Evolutionary conservation across 2,329 filamentous ascomycete species (phyloP).

Genomic region (Epichloe aotearoae): DNA sequence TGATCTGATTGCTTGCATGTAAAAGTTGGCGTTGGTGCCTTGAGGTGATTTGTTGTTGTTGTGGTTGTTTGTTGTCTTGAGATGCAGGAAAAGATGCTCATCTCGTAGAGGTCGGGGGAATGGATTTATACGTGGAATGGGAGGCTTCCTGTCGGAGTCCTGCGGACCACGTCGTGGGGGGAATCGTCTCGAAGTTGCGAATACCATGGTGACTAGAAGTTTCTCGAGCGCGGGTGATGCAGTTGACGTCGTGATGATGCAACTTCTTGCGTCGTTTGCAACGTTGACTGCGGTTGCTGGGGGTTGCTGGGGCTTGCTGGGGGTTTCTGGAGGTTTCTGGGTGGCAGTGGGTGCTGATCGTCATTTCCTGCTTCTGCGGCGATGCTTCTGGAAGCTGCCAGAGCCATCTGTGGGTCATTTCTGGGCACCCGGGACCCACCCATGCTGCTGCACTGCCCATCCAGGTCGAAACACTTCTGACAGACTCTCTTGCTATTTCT

Average conservation of each 20-base stretch:
- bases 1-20: constrained; percentile 13
- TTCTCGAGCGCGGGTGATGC: not conserved
- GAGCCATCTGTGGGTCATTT: not conserved
- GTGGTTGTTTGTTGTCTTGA: not conserved
- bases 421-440: not conserved
- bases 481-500: too few relatives aligned
- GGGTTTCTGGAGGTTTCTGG: not conserved
- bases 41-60: not conserved
- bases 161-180: not conserved
- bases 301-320: not conserved
- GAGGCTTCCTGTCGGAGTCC: not conserved
- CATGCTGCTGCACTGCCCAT: too few relatives aligned
- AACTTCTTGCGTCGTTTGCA: not conserved
- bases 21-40: not conserved
- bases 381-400: constrained; percentile 1
- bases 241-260: not conserved
- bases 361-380: not conserved
- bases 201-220: not conserved
- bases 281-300: not conserved
- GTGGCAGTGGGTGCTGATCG: not conserved
- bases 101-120: not conserved
- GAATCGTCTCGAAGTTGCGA: constrained; percentile 1
- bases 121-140: constrained; percentile 1
- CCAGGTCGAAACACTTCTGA: too few relatives aligned
- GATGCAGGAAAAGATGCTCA: not conserved